A percentile compares a stretch with the other conserved stretches of the same genome.
Evolutionary conservation across 108 stramenopile genomes (phyloP).

Genomic region (Aurantiochytrium sp.): DNA sequence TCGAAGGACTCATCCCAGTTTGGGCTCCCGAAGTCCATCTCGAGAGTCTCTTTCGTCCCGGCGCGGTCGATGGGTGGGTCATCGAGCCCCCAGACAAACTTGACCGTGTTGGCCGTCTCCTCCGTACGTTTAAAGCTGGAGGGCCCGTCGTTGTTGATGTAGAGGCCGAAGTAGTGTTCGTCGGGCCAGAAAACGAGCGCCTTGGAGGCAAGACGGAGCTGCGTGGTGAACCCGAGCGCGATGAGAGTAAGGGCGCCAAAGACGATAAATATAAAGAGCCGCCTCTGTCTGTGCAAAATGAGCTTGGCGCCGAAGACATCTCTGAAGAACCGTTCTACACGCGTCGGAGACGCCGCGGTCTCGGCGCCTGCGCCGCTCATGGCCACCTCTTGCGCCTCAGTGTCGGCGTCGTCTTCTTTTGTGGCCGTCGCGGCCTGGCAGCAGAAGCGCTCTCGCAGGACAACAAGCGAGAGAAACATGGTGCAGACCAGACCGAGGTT

Average conservation of each 20-base stretch:
- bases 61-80: neutral
- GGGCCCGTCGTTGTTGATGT: neutral
- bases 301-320: too few relatives aligned
- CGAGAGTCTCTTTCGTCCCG: neutral
- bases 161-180: neutral
- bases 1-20: neutral
- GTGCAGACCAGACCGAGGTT: conserved; percentile 36
- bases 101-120: neutral
- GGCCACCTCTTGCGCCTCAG: too few relatives aligned
- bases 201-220: neutral
- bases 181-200: neutral
- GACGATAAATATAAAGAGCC: too few relatives aligned
- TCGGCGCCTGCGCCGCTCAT: too few relatives aligned
- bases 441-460: neutral
- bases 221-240: neutral
- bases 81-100: neutral
- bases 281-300: too few relatives aligned
- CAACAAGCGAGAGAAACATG: neutral
- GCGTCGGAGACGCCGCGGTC: too few relatives aligned
- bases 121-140: neutral
- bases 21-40: neutral
- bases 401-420: too few relatives aligned
- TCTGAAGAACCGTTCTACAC: too few relatives aligned
- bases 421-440: too few relatives aligned
- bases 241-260: too few relatives aligned